A percentile compares a stretch with the other conserved stretches of the same genome.
Conservation (phyloP, 192 early-diverging fungal genomes). For the Entophlyctis luteolus region DNA sequence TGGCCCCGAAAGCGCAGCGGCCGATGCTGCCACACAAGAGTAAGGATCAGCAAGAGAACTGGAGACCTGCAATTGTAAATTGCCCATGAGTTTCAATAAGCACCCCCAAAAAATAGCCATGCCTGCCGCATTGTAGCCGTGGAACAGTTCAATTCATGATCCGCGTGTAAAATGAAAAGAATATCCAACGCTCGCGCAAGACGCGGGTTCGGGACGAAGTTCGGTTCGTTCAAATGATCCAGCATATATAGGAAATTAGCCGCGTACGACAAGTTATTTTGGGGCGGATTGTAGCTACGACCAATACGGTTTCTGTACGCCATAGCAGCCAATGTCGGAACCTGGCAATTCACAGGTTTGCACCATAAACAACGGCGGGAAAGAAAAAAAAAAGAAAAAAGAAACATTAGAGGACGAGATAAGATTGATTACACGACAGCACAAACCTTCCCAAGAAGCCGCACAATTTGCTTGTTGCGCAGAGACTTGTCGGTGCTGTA, state of each 20-base stretch:
- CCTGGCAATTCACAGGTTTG: too few species aligned
- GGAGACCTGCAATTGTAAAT: background rate
- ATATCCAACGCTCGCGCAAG: conserved; percentile 60
- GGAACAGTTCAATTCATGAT: conserved; percentile 51
- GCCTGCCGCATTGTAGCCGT: conserved; percentile 64
- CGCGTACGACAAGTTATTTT: conserved; percentile 51
- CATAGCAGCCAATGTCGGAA: conserved; percentile 62
- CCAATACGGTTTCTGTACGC: conserved; percentile 63
- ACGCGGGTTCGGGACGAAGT: conserved; percentile 57
- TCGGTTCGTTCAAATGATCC: conserved; percentile 55
- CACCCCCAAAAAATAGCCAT: too few species aligned
- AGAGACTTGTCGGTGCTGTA: conserved; percentile 36
- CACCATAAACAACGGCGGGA: too few species aligned
- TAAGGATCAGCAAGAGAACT: background rate
- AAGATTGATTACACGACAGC: too few species aligned
- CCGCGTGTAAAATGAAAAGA: conserved; percentile 68
- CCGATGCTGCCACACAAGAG: conserved; percentile 49
- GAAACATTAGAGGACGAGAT: background rate
- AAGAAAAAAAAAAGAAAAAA: too few species aligned
- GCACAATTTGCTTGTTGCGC: conserved; percentile 67
- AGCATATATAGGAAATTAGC: conserved; percentile 71
- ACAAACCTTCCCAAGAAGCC: too few species aligned
- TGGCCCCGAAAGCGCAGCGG: conserved; percentile 65
- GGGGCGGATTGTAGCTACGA: conserved; percentile 46
- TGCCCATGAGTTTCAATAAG: background rate